Conservation (phyloP, 768 basidiomycete species). For the Amanita phalloides region DNA sequence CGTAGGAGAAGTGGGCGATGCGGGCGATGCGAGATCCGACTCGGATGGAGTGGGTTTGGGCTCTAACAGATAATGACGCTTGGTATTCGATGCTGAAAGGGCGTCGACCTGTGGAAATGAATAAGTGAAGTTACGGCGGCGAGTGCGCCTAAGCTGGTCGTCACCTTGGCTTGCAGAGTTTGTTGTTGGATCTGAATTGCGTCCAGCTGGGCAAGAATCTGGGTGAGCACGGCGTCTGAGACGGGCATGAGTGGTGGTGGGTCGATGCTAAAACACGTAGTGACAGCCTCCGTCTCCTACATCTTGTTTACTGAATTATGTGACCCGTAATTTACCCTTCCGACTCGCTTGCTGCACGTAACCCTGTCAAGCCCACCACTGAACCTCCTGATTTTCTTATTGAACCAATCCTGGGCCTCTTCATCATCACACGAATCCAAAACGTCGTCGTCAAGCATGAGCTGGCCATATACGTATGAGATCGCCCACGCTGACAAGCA, state of each 20-base stretch:
- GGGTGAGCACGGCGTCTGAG: conserved; percentile 52
- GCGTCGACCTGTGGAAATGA: conserved; percentile 40
- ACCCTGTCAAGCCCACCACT: too few relatives aligned
- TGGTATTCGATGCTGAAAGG: conserved; percentile 10
- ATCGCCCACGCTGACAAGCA: too few relatives aligned
- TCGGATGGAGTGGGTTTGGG: conserved; percentile 12
- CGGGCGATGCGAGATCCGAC: conserved; percentile 19
- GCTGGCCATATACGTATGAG: too few relatives aligned
- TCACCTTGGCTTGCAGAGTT: conserved; percentile 69
- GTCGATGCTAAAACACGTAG: too few relatives aligned
- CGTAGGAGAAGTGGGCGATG: conserved; percentile 15
- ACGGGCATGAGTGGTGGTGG: conserved; percentile 19
- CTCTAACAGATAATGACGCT: conserved; percentile 11
- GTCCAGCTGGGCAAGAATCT: conserved; percentile 66
- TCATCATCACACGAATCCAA: too few relatives aligned
- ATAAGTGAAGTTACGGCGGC: neutral
- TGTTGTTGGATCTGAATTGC: conserved; percentile 67
- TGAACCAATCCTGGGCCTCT: too few relatives aligned
- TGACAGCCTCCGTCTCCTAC: too few relatives aligned
- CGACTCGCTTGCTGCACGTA: too few relatives aligned
- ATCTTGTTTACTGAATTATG: too few relatives aligned
- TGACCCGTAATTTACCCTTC: too few relatives aligned
- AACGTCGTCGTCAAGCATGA: too few relatives aligned
- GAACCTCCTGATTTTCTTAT: too few relatives aligned
- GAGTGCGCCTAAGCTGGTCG: neutral